These are phyloP conservation scores for Collybia sp. DNA, from an alignment of 768 basidiomycete genomes.

Conservation along the genomic window DNA sequence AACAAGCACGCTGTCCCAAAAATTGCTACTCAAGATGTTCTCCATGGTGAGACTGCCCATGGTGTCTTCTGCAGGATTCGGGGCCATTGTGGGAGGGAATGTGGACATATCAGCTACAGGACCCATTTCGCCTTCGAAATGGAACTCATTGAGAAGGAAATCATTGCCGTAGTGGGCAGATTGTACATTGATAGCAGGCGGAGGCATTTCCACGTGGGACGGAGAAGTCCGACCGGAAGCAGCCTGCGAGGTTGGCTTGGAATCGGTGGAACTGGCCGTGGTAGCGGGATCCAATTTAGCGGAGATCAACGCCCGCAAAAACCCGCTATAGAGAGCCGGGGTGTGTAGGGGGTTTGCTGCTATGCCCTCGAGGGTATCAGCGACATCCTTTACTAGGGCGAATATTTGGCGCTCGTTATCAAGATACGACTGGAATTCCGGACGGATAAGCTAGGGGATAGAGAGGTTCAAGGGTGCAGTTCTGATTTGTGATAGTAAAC, in stretches of 20 bases:
- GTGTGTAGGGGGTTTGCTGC: conserved; percentile 82
- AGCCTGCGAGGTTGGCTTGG: conserved; percentile 13
- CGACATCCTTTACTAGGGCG: conserved; percentile 72
- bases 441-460: conserved; percentile 62
- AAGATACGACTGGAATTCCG: conserved; percentile 75
- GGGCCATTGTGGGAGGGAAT: conserved; percentile 86
- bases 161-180: conserved; percentile 16
- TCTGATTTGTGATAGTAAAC: conserved; percentile 9
- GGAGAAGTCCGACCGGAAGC: conserved; percentile 2
- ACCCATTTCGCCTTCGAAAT: conserved; percentile 81
- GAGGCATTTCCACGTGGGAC: conserved; percentile 21
- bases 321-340: conserved; percentile 83
- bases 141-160: conserved; percentile 49
- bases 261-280: conserved; percentile 9
- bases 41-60: conserved; percentile 70
- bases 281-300: conserved; percentile 32
- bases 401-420: conserved; percentile 72
- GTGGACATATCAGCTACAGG: conserved; percentile 77
- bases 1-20: conserved; percentile 87
- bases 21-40: conserved; percentile 69
- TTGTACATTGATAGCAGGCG: conserved; percentile 11
- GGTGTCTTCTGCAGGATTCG: conserved; percentile 34
- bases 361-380: conserved; percentile 70
- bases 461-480: neutral
- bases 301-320: conserved; percentile 73